Conservation (phyloP, 192 early-diverging fungal species). For the Backusella liffmaniae region DNA sequence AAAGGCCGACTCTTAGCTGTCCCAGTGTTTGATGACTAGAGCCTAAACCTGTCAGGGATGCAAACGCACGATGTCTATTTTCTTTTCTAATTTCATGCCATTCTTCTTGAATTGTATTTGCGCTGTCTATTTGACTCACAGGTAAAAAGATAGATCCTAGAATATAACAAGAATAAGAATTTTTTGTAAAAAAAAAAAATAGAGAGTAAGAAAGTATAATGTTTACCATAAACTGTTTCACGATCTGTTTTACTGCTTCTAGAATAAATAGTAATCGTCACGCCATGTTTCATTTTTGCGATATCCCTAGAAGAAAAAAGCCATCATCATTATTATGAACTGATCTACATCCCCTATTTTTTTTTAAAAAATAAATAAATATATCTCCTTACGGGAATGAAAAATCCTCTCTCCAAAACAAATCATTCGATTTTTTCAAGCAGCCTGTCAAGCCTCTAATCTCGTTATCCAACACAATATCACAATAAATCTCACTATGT, state of each 20-base stretch:
- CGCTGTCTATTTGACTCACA: background rate
- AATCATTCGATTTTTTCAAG: slow-evolving; percentile 26
- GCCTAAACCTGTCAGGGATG: slow-evolving; percentile 23
- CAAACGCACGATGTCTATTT: slow-evolving; percentile 25
- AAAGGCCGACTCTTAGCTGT: slow-evolving; percentile 37
- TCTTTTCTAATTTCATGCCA: slow-evolving; percentile 34
- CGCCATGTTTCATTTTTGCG: slow-evolving; percentile 16
- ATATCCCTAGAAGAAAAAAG: slow-evolving; percentile 13
- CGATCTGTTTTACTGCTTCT: slow-evolving; percentile 21
- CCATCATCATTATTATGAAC: background rate
- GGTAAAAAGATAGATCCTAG: slow-evolving; percentile 8
- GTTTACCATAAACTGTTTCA: slow-evolving; percentile 11
- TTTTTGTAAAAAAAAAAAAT: background rate
- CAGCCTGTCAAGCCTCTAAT: slow-evolving; percentile 38
- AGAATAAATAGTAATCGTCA: slow-evolving; percentile 19
- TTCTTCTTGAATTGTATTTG: slow-evolving; percentile 14
- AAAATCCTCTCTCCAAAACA: slow-evolving; percentile 48
- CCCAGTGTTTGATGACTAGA: slow-evolving; percentile 30
- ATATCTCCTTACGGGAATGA: slow-evolving; percentile 38
- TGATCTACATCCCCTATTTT: background rate
- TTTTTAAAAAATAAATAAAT: background rate
- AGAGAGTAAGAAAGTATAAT: background rate
- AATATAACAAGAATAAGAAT: background rate
- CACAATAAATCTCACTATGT: slow-evolving; percentile 40
- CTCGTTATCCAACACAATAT: slow-evolving; percentile 46